Evolutionary conservation across 768 basidiomycete species (phyloP).

Genomic region (Scleroderma bovista): DNA sequence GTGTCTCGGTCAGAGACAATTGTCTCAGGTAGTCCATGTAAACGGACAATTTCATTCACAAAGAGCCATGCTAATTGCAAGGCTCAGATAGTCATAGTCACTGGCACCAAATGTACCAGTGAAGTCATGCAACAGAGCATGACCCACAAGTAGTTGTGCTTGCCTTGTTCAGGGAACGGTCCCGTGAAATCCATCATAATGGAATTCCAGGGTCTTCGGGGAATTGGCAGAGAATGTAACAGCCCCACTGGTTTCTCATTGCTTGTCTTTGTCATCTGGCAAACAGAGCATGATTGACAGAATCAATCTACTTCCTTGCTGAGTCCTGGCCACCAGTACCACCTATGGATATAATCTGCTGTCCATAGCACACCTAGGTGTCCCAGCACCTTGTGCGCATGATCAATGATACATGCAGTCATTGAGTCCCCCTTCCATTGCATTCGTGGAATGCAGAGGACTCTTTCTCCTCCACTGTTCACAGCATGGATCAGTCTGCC

Average conservation of each 20-base stretch:
- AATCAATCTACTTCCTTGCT: neutral
- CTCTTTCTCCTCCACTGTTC: neutral
- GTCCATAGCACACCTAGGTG: neutral
- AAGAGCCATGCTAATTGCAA: too few relatives aligned
- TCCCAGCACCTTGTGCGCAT: neutral
- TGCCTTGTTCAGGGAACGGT: constrained; percentile 20
- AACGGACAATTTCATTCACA: too few relatives aligned
- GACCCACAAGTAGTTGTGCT: constrained; percentile 22
- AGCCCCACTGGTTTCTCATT: neutral
- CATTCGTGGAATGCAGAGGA: neutral
- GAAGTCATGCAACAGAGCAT: constrained; percentile 9
- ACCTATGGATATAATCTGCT: neutral
- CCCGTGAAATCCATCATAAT: constrained; percentile 39
- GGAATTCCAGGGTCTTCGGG: constrained; percentile 29
- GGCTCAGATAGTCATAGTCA: too few relatives aligned
- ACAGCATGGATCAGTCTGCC: neutral
- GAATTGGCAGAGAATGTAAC: constrained; percentile 5
- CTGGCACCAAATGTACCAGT: too few relatives aligned
- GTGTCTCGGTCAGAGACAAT: constrained; percentile 27
- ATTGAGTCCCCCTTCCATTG: neutral
- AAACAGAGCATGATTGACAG: neutral
- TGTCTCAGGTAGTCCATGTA: constrained; percentile 8
- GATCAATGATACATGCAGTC: neutral
- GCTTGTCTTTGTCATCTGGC: neutral
- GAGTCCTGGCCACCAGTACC: neutral